These are phyloP conservation scores for Sporodiniella umbellata DNA, from an alignment of 371 early-diverging fungal species.

Conservation along the genomic window DNA sequence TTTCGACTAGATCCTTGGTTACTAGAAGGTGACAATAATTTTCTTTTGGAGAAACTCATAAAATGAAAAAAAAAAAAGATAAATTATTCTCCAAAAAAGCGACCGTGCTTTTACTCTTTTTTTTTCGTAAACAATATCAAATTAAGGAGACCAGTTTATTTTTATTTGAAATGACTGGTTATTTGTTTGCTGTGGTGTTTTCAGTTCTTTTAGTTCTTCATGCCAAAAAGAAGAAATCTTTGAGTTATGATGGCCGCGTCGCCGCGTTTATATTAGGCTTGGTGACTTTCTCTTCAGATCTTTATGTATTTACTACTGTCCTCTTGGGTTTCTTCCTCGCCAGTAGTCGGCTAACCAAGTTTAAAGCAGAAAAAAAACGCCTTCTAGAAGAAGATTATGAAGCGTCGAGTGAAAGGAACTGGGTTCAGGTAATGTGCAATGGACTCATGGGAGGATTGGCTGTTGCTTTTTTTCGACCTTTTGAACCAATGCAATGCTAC, in stretches of 20 bases:
- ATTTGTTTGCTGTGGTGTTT: constrained; percentile 40
- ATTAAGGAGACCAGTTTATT: not conserved
- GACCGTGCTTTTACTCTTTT: too few relatives aligned
- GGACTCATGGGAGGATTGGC: constrained; percentile 71
- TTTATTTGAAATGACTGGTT: constrained; percentile 19
- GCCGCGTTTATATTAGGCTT: constrained; percentile 77
- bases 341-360: constrained; percentile 77
- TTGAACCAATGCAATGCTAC: constrained; percentile 28
- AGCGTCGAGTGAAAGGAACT: constrained; percentile 51
- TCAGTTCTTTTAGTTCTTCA: constrained; percentile 50
- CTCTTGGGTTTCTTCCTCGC: constrained; percentile 75
- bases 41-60: too few relatives aligned
- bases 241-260: constrained; percentile 66
- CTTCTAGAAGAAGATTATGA: constrained; percentile 62
- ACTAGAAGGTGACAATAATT: too few relatives aligned
- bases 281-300: constrained; percentile 64
- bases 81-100: too few relatives aligned
- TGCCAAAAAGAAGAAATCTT: constrained; percentile 63
- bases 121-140: not conserved
- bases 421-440: constrained; percentile 80
- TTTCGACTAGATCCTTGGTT: too few relatives aligned
- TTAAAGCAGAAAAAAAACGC: constrained; percentile 65
- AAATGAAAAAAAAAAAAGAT: too few relatives aligned
- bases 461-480: constrained; percentile 51
- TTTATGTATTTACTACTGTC: constrained; percentile 56